phyloP scores from a whole-genome alignment of 106 monocot species.

The Platanthera zijinensis region DNA sequence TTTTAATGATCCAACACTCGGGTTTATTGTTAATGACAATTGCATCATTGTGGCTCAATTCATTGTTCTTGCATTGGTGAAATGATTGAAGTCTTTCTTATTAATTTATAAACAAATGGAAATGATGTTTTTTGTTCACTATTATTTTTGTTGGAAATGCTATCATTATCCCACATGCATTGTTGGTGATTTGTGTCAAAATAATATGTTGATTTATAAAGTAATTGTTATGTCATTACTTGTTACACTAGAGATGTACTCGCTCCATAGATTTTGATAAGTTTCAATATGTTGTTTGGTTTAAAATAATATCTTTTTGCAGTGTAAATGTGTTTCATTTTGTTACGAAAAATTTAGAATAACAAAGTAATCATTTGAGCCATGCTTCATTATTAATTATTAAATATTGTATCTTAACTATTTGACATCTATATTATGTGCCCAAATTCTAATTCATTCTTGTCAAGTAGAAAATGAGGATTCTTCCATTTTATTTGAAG shows the following conservation, averaged over 20 bases:
- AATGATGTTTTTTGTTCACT: background rate
- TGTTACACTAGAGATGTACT: background rate
- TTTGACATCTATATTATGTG: no score
- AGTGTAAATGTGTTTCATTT: slow-evolving; percentile 49
- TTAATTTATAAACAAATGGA: background rate
- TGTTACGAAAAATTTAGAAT: background rate
- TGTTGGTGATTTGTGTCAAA: background rate
- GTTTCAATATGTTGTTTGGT: background rate
- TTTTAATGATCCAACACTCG: background rate
- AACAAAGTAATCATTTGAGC: no score
- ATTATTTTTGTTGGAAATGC: background rate
- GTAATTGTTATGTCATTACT: background rate
- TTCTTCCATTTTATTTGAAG: no score
- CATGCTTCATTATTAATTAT: no score
- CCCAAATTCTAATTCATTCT: no score
- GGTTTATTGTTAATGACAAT: slow-evolving; percentile 6
- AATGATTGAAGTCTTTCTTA: background rate
- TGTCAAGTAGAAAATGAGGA: no score
- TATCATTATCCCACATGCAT: background rate
- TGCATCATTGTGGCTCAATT: slow-evolving; percentile 9
- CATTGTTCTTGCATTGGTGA: slow-evolving; percentile 1
- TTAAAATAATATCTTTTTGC: background rate
- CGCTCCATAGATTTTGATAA: background rate
- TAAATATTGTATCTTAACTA: no score
- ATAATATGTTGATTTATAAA: background rate